Evolutionary conservation across 805 yeast genomes (phyloP).

Genomic region (Kodamaea fukazawae): DNA sequence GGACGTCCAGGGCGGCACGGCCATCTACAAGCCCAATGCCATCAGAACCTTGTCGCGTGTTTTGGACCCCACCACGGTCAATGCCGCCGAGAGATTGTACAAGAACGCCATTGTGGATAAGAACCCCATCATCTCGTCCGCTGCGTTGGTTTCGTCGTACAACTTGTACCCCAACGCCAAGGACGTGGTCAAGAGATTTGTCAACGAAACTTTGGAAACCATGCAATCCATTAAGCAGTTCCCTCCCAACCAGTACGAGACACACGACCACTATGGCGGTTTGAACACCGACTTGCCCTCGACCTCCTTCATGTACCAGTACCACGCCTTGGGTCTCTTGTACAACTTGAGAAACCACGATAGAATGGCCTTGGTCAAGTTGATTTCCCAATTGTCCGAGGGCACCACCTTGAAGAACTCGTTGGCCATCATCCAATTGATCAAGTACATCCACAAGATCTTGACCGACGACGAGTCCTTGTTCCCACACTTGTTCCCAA

Average conservation of each 20-base stretch:
- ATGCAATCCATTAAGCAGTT: conserved; percentile 59
- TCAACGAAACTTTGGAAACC: conserved; percentile 93
- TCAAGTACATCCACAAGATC: conserved; percentile 74
- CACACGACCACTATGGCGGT: conserved; percentile 55
- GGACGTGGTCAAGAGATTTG: conserved; percentile 90
- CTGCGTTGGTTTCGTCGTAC: conserved; percentile 91
- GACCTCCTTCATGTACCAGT: conserved; percentile 82
- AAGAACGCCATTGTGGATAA: conserved; percentile 90
- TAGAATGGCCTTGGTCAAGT: conserved; percentile 87
- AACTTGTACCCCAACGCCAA: conserved; percentile 86
- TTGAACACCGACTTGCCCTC: conserved; percentile 54
- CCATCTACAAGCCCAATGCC: conserved; percentile 88
- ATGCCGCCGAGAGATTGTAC: conserved; percentile 88
- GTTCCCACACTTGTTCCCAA: conserved; percentile 56
- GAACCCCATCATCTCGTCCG: conserved; percentile 84
- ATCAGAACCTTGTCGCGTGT: conserved; percentile 88
- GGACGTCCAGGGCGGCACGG: conserved; percentile 89
- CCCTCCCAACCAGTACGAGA: conserved; percentile 47
- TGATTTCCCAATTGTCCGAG: conserved; percentile 74
- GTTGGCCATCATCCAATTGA: conserved; percentile 79
- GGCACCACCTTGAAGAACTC: conserved; percentile 68
- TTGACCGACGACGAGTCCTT: conserved; percentile 69
- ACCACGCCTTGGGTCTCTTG: conserved; percentile 90
- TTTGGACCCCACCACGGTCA: conserved; percentile 85
- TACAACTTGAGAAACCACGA: conserved; percentile 88